These are phyloP conservation scores for Neobulgaria alba DNA, from an alignment of 2,329 filamentous ascomycete genomes.

Conservation along the genomic window DNA sequence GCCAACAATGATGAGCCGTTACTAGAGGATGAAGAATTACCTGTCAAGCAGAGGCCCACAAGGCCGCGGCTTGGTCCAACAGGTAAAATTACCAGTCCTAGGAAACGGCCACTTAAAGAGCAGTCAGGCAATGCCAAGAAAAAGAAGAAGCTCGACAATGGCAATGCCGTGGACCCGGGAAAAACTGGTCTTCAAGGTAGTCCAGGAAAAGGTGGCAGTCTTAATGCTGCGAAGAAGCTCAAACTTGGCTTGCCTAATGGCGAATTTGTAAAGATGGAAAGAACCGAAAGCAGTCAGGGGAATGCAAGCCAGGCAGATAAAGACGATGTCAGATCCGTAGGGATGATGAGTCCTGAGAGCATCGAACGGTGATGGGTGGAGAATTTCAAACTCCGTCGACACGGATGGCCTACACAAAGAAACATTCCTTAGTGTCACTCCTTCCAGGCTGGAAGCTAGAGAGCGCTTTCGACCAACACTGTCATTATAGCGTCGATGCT, in stretches of 20 bases:
- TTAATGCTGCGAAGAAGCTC: conserved; percentile 42
- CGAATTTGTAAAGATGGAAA: conserved; percentile 43
- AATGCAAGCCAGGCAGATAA: conserved; percentile 47
- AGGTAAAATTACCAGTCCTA: conserved; percentile 78
- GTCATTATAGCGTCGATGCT: background rate
- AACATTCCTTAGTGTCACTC: background rate
- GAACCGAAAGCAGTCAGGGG: conserved; percentile 48
- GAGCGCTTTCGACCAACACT: background rate
- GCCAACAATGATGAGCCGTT: conserved; percentile 75
- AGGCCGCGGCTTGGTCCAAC: conserved; percentile 57
- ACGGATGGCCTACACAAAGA: too few species aligned
- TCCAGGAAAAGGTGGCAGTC: conserved; percentile 32
- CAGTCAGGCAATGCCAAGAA: conserved; percentile 76
- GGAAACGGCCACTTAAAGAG: conserved; percentile 74
- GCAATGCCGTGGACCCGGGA: conserved; percentile 28
- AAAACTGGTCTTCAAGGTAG: conserved; percentile 29
- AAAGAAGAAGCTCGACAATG: conserved; percentile 67
- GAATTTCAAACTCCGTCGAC: background rate
- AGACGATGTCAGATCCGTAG: conserved; percentile 59
- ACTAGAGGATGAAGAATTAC: conserved; percentile 89
- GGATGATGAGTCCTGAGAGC: conserved; percentile 81
- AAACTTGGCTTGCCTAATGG: conserved; percentile 31
- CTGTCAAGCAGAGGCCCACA: conserved; percentile 71
- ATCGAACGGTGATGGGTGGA: conserved; percentile 21
- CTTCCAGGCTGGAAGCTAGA: background rate